Evolutionary conservation across 2,329 filamentous ascomycete species (phyloP), one percentile per base, ranked within the genome.

Genomic region (Trichophyton verrucosum): DNA sequence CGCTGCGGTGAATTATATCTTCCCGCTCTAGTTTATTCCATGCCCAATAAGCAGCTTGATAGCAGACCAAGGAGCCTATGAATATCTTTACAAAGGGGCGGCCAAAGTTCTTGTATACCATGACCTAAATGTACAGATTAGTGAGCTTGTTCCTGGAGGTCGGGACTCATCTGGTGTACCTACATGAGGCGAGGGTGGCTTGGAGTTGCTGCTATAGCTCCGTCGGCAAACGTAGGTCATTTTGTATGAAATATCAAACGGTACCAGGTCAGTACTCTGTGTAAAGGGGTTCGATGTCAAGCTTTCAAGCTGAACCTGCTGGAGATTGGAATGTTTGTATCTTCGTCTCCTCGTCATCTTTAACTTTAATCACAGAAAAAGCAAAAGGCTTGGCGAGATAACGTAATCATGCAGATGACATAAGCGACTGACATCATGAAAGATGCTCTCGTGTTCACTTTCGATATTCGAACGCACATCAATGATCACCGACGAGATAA

Each of bases 121-220:
- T 30, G 15, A 71, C 68, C 65, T 79, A 79, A 33, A 78, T 4
- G 11, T 46, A 71, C 76, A 74, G 79, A 62, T 79, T 72, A 61
- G 75, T 65, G 60, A 71, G 69, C 59, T 66, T 75, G 0, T 68
- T 69, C 20, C 75, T 59, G 11, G 67, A 69, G 60, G 74, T 73
- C 33, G 74, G 70, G 0, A 59, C 68, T 11, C 66, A 65, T 1
- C 66, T 61, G 46, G 71, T 68, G 30, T 68, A 62, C 6, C 62
- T 61, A 1, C 66, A 66, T 27, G 61, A 64, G 2, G 68, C 38
- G 0, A 67, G 62, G 13, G 69, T 64, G 60, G 64, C 17, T 69
- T 27, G 22, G 49, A 6, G 9, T 30, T 33, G 49, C 49, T 53
- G 63, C 9, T 65, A 66, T 1, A 78, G 66, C 1, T 73, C 65